Evolutionary conservation across 2,329 filamentous ascomycete species (phyloP).

Genomic region (Diaporthe aspalathi): DNA sequence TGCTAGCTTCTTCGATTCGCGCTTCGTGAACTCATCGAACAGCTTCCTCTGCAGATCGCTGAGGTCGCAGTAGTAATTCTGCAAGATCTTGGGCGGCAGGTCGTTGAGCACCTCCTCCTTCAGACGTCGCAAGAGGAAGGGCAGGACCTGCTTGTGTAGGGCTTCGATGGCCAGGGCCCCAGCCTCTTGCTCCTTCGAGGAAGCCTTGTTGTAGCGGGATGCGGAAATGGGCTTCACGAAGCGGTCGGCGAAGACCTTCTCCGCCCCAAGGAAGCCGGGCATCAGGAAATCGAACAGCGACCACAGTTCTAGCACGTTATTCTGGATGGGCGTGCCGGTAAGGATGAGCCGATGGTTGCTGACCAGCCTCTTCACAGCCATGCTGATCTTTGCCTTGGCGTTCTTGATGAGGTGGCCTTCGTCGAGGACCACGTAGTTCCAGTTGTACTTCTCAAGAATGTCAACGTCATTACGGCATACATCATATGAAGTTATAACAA

Average conservation of each 20-base stretch:
- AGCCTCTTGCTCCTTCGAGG: conserved; percentile 97
- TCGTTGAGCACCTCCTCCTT: conserved; percentile 99
- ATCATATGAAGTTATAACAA: conserved; percentile 98
- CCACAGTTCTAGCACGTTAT: conserved; percentile 97
- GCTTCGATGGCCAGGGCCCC: conserved; percentile 96
- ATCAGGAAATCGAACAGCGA: conserved; percentile 99
- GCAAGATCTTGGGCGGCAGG: conserved; percentile 95
- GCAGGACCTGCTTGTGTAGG: conserved; percentile 97
- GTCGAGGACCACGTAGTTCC: conserved; percentile 98
- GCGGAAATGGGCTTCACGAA: conserved; percentile 96
- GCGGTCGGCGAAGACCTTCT: conserved; percentile 93
- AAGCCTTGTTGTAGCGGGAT: conserved; percentile 95
- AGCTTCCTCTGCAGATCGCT: conserved; percentile 94
- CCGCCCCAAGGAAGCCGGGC: conserved; percentile 95
- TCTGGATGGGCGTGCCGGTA: conserved; percentile 96
- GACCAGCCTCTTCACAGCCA: conserved; percentile 87
- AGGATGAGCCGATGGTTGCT: conserved; percentile 97
- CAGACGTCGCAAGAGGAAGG: conserved; percentile 92
- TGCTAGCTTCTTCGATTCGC: conserved; percentile 88
- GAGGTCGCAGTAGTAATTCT: conserved; percentile 99
- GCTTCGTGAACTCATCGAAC: conserved; percentile 96
- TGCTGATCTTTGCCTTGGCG: conserved; percentile 93
- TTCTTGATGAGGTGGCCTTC: conserved; percentile 99
- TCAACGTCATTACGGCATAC: conserved; percentile 97
- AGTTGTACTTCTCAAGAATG: conserved; percentile 81